These are phyloP conservation scores for Skeletonema grethae DNA, from an alignment of 108 stramenopile species.

Conservation along the genomic window DNA sequence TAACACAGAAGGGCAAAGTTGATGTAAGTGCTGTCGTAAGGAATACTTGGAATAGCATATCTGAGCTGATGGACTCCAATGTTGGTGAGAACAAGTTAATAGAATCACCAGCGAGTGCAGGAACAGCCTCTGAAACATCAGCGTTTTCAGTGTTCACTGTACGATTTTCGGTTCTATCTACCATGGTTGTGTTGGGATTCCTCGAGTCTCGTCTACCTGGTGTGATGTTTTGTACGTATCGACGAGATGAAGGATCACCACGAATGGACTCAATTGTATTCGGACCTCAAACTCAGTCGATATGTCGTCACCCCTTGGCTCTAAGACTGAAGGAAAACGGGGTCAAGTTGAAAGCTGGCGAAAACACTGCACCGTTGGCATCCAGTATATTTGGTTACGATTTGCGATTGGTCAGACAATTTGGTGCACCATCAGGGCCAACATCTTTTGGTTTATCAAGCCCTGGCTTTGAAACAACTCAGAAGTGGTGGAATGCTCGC, in stretches of 20 bases:
- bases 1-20: constrained; percentile 61
- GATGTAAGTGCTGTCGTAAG: constrained; percentile 54
- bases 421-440: constrained; percentile 61
- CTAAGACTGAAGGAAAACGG: constrained; percentile 65
- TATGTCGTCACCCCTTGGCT: constrained; percentile 79
- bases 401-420: constrained; percentile 76
- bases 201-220: constrained; percentile 81
- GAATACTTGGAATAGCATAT: constrained; percentile 57
- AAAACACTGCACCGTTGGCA: constrained; percentile 37
- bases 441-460: constrained; percentile 66
- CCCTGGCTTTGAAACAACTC: constrained; percentile 59
- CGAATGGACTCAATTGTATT: constrained; percentile 70
- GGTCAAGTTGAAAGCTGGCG: constrained; percentile 37
- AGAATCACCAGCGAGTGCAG: constrained; percentile 18
- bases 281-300: constrained; percentile 57
- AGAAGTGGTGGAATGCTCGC: constrained; percentile 76
- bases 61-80: constrained; percentile 65
- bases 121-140: constrained; percentile 31
- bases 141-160: constrained; percentile 69
- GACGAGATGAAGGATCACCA: constrained; percentile 74
- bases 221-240: constrained; percentile 73
- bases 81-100: constrained; percentile 57
- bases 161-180: constrained; percentile 72
- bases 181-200: constrained; percentile 77
- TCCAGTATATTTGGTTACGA: constrained; percentile 78